Conservation (phyloP, 1,139 yeast genomes). For the Suhomyces atakaporum region DNA sequence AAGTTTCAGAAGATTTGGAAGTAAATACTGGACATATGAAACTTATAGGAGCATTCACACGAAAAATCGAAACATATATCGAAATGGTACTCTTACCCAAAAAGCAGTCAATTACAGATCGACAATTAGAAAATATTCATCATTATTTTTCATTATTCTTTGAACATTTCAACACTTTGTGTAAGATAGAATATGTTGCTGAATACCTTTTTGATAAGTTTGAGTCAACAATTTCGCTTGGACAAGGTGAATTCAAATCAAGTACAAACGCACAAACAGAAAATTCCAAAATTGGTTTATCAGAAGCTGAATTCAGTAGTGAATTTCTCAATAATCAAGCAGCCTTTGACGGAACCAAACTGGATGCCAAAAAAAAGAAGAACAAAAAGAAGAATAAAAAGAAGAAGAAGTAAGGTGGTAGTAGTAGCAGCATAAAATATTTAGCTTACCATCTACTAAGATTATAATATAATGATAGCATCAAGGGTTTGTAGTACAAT, state of each 20-base stretch:
- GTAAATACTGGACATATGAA: constrained; percentile 14
- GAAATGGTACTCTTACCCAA: constrained; percentile 9
- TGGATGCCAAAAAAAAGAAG: constrained; percentile 22
- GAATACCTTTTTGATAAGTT: constrained; percentile 30
- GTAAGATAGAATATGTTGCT: constrained; percentile 35
- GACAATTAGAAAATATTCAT: constrained; percentile 5
- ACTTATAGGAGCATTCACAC: constrained; percentile 10
- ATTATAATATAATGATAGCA: not conserved
- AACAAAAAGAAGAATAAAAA: constrained; percentile 28
- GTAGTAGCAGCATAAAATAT: too few species aligned
- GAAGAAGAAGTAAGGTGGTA: constrained; percentile 13
- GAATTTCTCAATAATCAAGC: constrained; percentile 24
- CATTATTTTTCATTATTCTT: constrained; percentile 29
- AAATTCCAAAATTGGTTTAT: constrained; percentile 8
- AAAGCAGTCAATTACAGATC: constrained; percentile 1
- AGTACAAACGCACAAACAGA: not conserved
- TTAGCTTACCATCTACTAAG: too few species aligned
- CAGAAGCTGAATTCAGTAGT: constrained; percentile 25
- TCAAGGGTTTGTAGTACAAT: too few species aligned
- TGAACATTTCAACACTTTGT: constrained; percentile 30
- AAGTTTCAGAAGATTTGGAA: constrained; percentile 22
- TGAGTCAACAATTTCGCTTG: constrained; percentile 27
- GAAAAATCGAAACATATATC: constrained; percentile 19
- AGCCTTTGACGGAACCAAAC: constrained; percentile 12
- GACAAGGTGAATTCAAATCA: constrained; percentile 11